These are phyloP conservation scores for Metarhizium robertsii DNA, from an alignment of 2,329 filamentous ascomycete species.

Conservation along the genomic window DNA sequence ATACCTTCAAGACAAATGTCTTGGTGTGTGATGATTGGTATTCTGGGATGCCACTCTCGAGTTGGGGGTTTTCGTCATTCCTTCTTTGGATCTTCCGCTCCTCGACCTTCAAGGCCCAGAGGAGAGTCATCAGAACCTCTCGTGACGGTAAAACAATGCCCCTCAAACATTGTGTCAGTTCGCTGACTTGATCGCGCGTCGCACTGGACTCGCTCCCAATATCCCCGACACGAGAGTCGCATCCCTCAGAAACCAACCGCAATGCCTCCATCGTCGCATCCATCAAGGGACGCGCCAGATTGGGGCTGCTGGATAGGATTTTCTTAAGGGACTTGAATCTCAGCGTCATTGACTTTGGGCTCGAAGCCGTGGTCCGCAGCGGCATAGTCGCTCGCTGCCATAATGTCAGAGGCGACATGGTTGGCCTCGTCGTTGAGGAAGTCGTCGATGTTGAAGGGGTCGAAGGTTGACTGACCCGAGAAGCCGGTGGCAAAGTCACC, in stretches of 20 bases:
- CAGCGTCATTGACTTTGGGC: conserved; percentile 46
- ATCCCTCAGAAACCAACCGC: conserved; percentile 58
- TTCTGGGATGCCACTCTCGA: conserved; percentile 15
- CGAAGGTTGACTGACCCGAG: conserved; percentile 29
- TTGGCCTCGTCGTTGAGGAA: conserved; percentile 45
- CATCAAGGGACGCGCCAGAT: conserved; percentile 62
- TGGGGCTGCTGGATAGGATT: conserved; percentile 65
- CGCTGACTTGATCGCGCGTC: conserved; percentile 26
- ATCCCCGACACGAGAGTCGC: conserved; percentile 35
- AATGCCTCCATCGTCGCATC: conserved; percentile 67
- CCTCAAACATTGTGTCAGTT: conserved; percentile 27
- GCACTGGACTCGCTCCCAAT: conserved; percentile 21
- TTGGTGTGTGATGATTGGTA: conserved; percentile 9
- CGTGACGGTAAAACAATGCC: conserved; percentile 33
- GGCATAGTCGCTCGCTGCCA: conserved; percentile 40
- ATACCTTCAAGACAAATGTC: conserved; percentile 15
- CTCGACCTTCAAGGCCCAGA: conserved; percentile 36
- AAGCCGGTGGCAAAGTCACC: conserved; percentile 45
- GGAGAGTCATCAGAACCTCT: conserved; percentile 37
- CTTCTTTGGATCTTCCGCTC: conserved; percentile 23
- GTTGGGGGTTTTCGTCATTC: conserved; percentile 12
- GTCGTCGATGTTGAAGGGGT: conserved; percentile 43
- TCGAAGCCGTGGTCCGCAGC: conserved; percentile 43
- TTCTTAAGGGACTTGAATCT: conserved; percentile 52
- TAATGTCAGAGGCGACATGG: conserved; percentile 34